Evolutionary conservation across 345 rosid genomes (phyloP), one percentile per base, ranked within the genome.

Genomic region (Euphorbia peplus): DNA sequence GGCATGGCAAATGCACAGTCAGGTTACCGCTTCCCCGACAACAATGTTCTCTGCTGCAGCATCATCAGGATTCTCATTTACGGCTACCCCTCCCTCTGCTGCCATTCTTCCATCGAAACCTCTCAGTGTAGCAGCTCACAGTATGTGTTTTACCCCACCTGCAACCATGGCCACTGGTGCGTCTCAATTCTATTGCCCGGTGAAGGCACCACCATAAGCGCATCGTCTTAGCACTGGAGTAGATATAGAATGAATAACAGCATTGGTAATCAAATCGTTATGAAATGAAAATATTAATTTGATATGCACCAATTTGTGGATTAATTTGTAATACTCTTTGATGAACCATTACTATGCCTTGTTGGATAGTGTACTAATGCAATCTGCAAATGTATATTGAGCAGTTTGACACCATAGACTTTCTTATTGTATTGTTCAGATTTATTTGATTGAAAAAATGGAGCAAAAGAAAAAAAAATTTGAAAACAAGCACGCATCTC

Each of bases 61-160:
- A 90, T 93, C 98, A 91, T 93, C 98, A 93, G 91, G 98, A 93
- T 93, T 93, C 98, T 88, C 97, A 66, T 83, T 65, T 74, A 79
- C 89, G 73, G 84, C 90, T 57, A 76, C 82, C 69, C 85, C 84
- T 19, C 85, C 75, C 64, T 53, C 88, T 55, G 81, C 89, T 73
- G 81, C 90, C 76, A 68, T 67, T 73, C 82, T 78, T 73, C 81
- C 88, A 18, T 77, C 88, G 4, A 79, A 81, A 80, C 79, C 82
- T 50, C 73, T 73, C 79, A 63, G 69, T 39, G 81, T 64, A 25
- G 67, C 84, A 56, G 61, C 78, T 24, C 81, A 77, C 25, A 70
- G 63, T 75, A 78, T 84, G 53, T 74, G 74, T 79, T 80, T 84
- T 61, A 42, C 81, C 22, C 71, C 87, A 29, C 68, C 87, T 3